Evolutionary conservation across 495 filamentous ascomycete species (phyloP), one percentile per base, ranked within the genome.

Genomic region (Podospora australis): DNA sequence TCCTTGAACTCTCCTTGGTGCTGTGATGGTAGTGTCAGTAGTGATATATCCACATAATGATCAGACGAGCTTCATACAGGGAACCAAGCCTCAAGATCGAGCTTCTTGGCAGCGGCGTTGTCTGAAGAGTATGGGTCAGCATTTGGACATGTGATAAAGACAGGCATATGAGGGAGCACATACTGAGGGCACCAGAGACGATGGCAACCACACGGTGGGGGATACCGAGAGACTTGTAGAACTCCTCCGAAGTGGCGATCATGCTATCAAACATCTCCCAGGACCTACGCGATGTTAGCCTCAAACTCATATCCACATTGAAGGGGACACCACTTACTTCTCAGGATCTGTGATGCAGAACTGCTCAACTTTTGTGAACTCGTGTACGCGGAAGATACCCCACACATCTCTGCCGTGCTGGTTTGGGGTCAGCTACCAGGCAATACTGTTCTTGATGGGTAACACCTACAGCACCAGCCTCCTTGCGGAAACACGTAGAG

Each of bases 331-430:
- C 4, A n/a, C 21, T 28, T 20, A 60, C 56, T 94, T 85, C 64
- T 97, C 94, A 0, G 92, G 94, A 57, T 95, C 88, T 14, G 88
- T 90, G 55, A 96, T 75, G 53, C 96, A 78, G 56, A 97, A 97
- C 73, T 97, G 91, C 63, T 97, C 90, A 40, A 82, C 81, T 82
- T 98, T 98, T 68, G 96, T 92, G 60, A 98, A 98, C 62, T 98
- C 91, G 68, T 98, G 92, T 32, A 97, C 90, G 57, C 92, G 83
- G 77, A 96, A 98, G 54, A 97, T 88, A 44, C 92, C 92, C 92
- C 92, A 98, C 4, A 94, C 91, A 60, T 98, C 92, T 68, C 87
- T 88, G 28, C 92, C 92, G 60, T 96, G 90, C 16, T 68, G 20
- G 22, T 9, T 2, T n/a, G 19, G n/a, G 10, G 16, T 55, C 16